Conservation (phyloP, 345 rosid species). For the Cardamine chenopodiifolia region DNA sequence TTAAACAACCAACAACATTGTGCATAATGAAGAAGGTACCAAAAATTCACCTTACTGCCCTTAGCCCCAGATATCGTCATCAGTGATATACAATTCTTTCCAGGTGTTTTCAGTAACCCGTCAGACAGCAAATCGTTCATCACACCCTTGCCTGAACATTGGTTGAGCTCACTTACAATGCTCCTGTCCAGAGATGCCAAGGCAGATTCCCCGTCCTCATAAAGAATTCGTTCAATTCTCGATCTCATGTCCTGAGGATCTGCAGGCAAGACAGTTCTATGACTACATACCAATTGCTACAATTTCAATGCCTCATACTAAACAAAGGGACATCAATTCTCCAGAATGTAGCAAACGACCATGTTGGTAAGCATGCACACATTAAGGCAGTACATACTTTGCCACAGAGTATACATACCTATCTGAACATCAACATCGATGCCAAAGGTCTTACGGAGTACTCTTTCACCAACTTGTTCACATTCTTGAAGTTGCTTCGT, state of each 20-base stretch:
- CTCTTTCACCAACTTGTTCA: conserved; percentile 67
- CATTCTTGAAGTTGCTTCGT: conserved; percentile 72
- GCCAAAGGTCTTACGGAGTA: conserved; percentile 72
- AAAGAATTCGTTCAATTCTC: conserved; percentile 69
- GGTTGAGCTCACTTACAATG: conserved; percentile 70
- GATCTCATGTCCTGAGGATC: conserved; percentile 63
- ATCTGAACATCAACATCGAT: conserved; percentile 49
- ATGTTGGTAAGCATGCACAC: conserved; percentile 24
- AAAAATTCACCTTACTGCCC: conserved; percentile 84
- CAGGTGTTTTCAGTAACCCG: conserved; percentile 78
- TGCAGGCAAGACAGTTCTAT: conserved; percentile 42
- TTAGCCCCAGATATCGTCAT: conserved; percentile 99
- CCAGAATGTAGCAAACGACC: conserved; percentile 28
- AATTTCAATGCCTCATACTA: conserved; percentile 14
- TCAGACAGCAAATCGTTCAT: conserved; percentile 76
- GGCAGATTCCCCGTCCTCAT: conserved; percentile 83
- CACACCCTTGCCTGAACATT: conserved; percentile 68
- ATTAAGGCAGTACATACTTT: background rate
- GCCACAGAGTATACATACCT: conserved; percentile 49
- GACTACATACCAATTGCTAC: conserved; percentile 19
- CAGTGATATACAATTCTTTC: conserved; percentile 83
- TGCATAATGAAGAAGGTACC: conserved; percentile 12
- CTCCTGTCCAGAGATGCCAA: conserved; percentile 73
- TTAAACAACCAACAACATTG: conserved; percentile 9
- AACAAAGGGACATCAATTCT: conserved; percentile 1